These are phyloP conservation scores for Ascosphaera aggregata DNA, from an alignment of 2,329 filamentous ascomycete species.

Conservation along the genomic window DNA sequence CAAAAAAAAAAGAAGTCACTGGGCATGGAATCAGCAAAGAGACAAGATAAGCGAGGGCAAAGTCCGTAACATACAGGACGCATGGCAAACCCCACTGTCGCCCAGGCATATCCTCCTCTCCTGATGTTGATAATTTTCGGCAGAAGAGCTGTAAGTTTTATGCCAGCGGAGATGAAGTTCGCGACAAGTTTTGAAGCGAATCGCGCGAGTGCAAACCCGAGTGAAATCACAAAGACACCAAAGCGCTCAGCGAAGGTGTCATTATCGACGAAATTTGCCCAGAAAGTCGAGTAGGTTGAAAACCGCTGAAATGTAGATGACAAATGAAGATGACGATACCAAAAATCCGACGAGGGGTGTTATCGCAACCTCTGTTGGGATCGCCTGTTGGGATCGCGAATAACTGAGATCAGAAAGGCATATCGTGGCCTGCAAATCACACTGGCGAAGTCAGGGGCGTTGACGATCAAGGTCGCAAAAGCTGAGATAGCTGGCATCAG, in stretches of 20 bases:
- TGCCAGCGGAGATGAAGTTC: slow-evolving; percentile 64
- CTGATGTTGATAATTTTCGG: slow-evolving; percentile 68
- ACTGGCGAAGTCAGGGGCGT: slow-evolving; percentile 66
- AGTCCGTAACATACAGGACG: slow-evolving; percentile 34
- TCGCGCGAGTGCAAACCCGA: slow-evolving; percentile 54
- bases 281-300: slow-evolving; percentile 53
- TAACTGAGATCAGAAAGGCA: slow-evolving; percentile 59
- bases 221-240: slow-evolving; percentile 50
- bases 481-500: slow-evolving; percentile 82
- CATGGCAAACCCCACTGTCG: slow-evolving; percentile 56
- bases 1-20: slow-evolving; percentile 41
- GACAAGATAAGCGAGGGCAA: neutral
- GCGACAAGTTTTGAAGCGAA: slow-evolving; percentile 73
- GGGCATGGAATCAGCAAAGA: slow-evolving; percentile 2
- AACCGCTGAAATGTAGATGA: slow-evolving; percentile 41
- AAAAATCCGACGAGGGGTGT: slow-evolving; percentile 75
- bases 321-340: slow-evolving; percentile 40
- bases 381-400: slow-evolving; percentile 49
- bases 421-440: slow-evolving; percentile 57
- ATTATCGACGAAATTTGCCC: slow-evolving; percentile 40
- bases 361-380: slow-evolving; percentile 47
- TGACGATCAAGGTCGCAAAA: slow-evolving; percentile 62
- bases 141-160: slow-evolving; percentile 57
- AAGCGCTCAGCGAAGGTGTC: slow-evolving; percentile 46
- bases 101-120: slow-evolving; percentile 69